Conservation (phyloP, 345 rosid species). For the Mallotus nudiflorus region DNA sequence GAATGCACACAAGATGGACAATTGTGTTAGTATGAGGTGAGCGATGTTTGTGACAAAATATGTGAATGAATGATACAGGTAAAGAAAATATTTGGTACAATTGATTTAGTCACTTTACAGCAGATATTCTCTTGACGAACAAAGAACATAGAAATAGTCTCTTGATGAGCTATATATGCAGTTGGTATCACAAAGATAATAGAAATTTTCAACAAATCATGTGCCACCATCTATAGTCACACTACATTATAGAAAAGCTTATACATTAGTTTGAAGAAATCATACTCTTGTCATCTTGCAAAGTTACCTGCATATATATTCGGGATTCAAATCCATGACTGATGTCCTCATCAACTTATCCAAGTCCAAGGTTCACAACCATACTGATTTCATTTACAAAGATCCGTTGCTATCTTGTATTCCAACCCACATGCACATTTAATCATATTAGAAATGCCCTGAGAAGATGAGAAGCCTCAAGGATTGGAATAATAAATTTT, state of each 20-base stretch:
- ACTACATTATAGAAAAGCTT: background rate
- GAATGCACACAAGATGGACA: background rate
- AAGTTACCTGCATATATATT: conserved; percentile 10
- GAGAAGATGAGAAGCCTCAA: conserved; percentile 24
- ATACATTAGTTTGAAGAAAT: background rate
- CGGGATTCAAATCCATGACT: background rate
- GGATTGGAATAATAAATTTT: background rate
- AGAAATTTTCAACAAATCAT: background rate
- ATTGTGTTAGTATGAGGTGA: background rate
- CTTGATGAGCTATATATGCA: conserved; percentile 2
- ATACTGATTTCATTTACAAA: conserved; percentile 10
- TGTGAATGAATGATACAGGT: background rate
- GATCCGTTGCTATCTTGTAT: conserved; percentile 41
- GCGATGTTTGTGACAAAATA: background rate
- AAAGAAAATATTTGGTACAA: background rate
- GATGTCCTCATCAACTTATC: background rate
- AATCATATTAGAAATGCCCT: conserved; percentile 57
- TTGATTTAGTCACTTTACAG: background rate
- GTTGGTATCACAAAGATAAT: background rate
- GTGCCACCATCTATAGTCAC: background rate
- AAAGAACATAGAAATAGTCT: background rate
- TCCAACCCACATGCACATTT: conserved; percentile 60
- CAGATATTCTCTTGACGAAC: background rate
- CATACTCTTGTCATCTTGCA: conserved; percentile 1
- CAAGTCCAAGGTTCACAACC: conserved; percentile 4